Evolutionary conservation across 768 basidiomycete genomes (phyloP), one percentile per base, ranked within the genome.

Genomic region (Inosperma sp.): DNA sequence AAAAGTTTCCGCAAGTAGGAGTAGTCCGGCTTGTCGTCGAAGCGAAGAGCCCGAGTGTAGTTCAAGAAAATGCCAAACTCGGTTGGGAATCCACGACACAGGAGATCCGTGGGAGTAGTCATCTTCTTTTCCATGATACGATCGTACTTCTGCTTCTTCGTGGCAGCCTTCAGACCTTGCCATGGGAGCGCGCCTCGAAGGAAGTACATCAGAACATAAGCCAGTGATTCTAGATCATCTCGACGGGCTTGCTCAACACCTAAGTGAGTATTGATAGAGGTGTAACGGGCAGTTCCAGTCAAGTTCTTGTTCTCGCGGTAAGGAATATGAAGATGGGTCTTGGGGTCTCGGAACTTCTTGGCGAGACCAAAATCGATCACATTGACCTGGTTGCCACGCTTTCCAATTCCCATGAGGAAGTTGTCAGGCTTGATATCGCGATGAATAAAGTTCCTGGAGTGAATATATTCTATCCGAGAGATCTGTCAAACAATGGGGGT

Each of bases 41-140:
- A 99, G 64, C 95, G 92, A 53, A 99, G 87, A 35, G 95, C 94
- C 50, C 96, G 92, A 54, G 94, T 95, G 74, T 97, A 99, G 76
- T 98, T 99, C 63, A 99, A 76, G 81, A 97, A 98, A 61, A 98
- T 96, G 34, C 93, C 95, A 58, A 98, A 96, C 74, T 99, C 96
- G 76, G 93, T 94, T 55, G 96, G 95, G 82, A 96, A 98, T n/a
- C 92, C 93, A 59, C 95, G 93, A 77, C 95, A 98, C 23, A 99
- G 83, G 52, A 95, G 78, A 67, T 98, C 93, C 44, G 91, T 94
- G 12, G 93, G 91, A 0, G 93, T 96, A 30, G 96, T 97, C 93
- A 99, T 98, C 83, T 99, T 99, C 83, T 99, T 99, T 75, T 99
- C 96, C 96, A 99, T 99, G 76, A 99, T 99, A 54, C 96, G 87